These are phyloP conservation scores for Yarrowia alimentaria DNA, from an alignment of 805 yeast genomes.

Conservation along the genomic window DNA sequence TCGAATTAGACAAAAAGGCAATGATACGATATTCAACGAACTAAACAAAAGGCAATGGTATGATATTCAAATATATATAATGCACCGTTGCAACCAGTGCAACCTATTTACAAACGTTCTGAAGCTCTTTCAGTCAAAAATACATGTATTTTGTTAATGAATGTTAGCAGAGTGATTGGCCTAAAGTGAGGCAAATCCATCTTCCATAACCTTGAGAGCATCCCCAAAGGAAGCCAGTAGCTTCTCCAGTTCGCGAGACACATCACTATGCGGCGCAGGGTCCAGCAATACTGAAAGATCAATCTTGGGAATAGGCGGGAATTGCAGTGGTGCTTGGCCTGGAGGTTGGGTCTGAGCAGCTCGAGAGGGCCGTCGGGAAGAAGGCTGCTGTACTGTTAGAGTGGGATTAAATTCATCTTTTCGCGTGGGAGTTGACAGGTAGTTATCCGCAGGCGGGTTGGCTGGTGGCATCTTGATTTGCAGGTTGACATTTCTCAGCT, in stretches of 20 bases:
- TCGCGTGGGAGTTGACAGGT: slow-evolving; percentile 12
- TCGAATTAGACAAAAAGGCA: no score
- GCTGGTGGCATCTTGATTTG: slow-evolving; percentile 21
- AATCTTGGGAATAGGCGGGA: slow-evolving; percentile 37
- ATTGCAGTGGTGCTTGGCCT: slow-evolving; percentile 23
- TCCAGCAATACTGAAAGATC: slow-evolving; percentile 42
- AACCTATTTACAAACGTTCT: no score
- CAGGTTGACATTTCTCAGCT: slow-evolving; percentile 24
- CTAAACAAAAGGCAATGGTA: no score
- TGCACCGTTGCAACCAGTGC: no score
- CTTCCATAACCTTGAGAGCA: slow-evolving; percentile 32
- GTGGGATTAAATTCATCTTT: not conserved
- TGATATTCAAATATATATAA: no score
- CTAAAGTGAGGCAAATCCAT: slow-evolving; percentile 8
- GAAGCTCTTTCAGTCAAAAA: no score
- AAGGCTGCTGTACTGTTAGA: slow-evolving; percentile 1
- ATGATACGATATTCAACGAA: no score
- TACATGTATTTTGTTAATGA: no score
- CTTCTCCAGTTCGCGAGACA: slow-evolving; percentile 39
- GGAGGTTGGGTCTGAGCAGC: slow-evolving; percentile 27
- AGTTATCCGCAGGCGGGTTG: slow-evolving; percentile 12
- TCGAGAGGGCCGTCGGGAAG: slow-evolving; percentile 14
- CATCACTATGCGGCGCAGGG: slow-evolving; percentile 39
- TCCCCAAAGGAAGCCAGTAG: slow-evolving; percentile 38
- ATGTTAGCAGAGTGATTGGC: slow-evolving; percentile 23